Evolutionary conservation across 2,329 filamentous ascomycete species (phyloP).

Genomic region (Alternaria hordeiaustralica): DNA sequence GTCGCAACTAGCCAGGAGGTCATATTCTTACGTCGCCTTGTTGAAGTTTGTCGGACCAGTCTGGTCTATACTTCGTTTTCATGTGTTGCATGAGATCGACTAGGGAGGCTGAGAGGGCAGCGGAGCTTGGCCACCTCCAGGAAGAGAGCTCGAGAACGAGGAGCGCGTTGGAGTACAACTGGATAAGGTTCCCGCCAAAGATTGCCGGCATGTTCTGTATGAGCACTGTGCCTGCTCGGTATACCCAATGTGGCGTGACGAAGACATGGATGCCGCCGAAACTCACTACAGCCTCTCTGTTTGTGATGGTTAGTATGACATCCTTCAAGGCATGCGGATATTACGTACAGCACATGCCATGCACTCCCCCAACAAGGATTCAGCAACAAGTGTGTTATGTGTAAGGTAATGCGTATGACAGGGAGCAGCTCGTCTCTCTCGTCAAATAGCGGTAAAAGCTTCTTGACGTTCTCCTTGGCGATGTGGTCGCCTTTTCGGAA

Average conservation of each 20-base stretch:
- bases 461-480: slow-evolving; percentile 28
- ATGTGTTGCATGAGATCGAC: slow-evolving; percentile 42
- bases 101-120: slow-evolving; percentile 35
- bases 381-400: slow-evolving; percentile 42
- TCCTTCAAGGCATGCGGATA: not conserved
- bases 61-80: slow-evolving; percentile 37
- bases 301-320: slow-evolving; percentile 7
- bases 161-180: slow-evolving; percentile 45
- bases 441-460: slow-evolving; percentile 35
- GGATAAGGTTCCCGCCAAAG: slow-evolving; percentile 40
- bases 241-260: slow-evolving; percentile 46
- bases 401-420: slow-evolving; percentile 36
- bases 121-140: slow-evolving; percentile 45
- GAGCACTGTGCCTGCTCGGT: slow-evolving; percentile 40
- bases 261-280: slow-evolving; percentile 40
- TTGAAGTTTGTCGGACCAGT: slow-evolving; percentile 36
- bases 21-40: slow-evolving; percentile 39
- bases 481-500: slow-evolving; percentile 41
- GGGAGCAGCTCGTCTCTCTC: slow-evolving; percentile 32
- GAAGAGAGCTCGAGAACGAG: slow-evolving; percentile 43
- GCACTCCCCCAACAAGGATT: slow-evolving; percentile 43
- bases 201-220: slow-evolving; percentile 42
- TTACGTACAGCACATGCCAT: slow-evolving; percentile 30
- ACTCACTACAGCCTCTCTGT: slow-evolving; percentile 40
- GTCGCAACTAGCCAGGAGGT: slow-evolving; percentile 9